Base-by-base conservation (phyloP, 2,329 filamentous ascomycete species). In the Fusarium scirpi region DNA sequence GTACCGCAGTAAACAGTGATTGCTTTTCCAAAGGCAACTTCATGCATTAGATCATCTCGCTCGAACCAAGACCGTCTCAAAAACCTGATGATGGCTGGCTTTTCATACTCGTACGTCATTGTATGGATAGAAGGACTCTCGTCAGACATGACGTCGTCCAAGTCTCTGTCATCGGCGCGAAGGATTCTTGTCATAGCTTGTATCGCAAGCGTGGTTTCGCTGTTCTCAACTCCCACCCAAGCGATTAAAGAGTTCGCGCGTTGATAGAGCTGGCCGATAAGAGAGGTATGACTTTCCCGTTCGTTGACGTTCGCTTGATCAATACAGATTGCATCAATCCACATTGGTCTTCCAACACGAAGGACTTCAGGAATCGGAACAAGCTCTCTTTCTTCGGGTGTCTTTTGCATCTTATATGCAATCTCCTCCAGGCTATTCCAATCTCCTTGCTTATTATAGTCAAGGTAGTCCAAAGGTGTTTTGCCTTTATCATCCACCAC, bases 271-370 rank as follows among this genome's bases (percentile, higher is more conserved):
- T 51, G 38, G 2, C 29, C 0, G 1, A 57, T 49, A 2, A 51
- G 15, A 5, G 40, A 13, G 8, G 9, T n/a, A 15, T 45, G 44
- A 6, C 4, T 49, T 3, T 3, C 9, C 2, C n/a, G 25, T 9
- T 63, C 62, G 1, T 22, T 8, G 0, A 1, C 0, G 20, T 29
- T 34, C 10, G 1, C 27, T 8, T 49, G 58, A 10, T 63, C 7
- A 12, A 57, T 22, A 22, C 58, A 65, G 1, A 65, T 18, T 2
- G 62, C 49, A 20, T 65, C 62, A 25, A 65, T 63, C 62, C 62
- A 65, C 6, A 65, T 45, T 4, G 49, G 58, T 6, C 18, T 63
- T 1, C 62, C 62, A 9, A 49, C 29, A 3, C 38, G 7, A 1
- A 63, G 1, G 0, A 29, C 12, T 0, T 46, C 22, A 0, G 47